Base-by-base conservation (phyloP, 768 basidiomycete genomes). In the Trichaptum fuscoviolaceum region DNA sequence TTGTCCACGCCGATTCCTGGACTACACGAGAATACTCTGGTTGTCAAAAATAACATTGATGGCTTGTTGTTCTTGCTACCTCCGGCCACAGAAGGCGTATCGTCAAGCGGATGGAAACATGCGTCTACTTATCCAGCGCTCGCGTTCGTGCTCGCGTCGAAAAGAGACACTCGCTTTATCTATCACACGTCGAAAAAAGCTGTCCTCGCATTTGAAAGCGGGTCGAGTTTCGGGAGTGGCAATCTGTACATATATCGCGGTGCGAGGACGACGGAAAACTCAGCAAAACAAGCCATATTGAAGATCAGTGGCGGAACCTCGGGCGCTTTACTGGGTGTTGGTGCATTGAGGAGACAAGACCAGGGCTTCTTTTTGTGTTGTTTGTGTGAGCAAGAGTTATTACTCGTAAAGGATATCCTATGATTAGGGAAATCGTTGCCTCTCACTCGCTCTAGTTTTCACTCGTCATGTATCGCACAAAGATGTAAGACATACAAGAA, bases 111-210 rank as follows among this genome's bases (percentile, higher is more conserved):
- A 34, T 96, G 92, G 95, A 80, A 72, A 63, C 96, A 99, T 75
- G 77, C 78, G 4, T 82, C 87, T n/a, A 98, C 96, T 0, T 95
- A 87, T 75, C 88, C 91, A 23, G 96, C 95, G 0, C 83, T 99
- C 26, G 85, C 94, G 0, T 99, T 98, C 73, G 96, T 99, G 57
- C 81, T 99, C 63, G 94, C 94, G 9, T 94, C 93, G 15, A 98
- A 98, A 74, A 88, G 86, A 30, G 94, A 98, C 75, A 87, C 91
- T 0, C 87, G 93, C 23, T 95, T 96, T 77, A 92, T 92, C 1
- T 85, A 90, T 72, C 95, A 98, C 72, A 76, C 87, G 35, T 75
- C 83, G 0, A 76, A 76, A 1, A 75, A 80, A 58, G 82, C 82
- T 6, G 87, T 92, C 1, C 78, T 94, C 61, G 94, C 94, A 0